Evolutionary conservation across 192 early-diverging fungal species (phyloP).

Genomic region (Gamsiella multidivaricata): DNA sequence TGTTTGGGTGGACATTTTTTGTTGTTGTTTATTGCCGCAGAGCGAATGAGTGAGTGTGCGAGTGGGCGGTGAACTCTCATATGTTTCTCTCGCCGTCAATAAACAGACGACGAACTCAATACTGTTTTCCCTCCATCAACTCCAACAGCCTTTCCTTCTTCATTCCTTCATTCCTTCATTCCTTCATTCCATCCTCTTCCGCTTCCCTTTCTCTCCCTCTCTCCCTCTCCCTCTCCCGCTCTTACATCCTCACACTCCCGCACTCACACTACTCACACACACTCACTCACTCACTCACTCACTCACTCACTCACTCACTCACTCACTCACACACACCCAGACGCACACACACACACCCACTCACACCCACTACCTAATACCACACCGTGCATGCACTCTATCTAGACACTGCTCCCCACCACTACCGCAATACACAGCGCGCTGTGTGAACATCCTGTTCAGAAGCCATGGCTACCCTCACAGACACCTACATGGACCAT

Average conservation of each 20-base stretch:
- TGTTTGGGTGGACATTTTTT: too few relatives aligned
- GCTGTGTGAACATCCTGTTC: neutral
- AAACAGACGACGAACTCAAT: too few relatives aligned
- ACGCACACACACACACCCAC: neutral
- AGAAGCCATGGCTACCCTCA: conserved; percentile 4
- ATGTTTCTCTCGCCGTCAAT: too few relatives aligned
- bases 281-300: neutral
- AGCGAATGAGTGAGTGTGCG: too few relatives aligned
- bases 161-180: neutral
- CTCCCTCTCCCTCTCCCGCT: neutral
- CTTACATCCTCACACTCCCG: neutral
- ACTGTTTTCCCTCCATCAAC: too few relatives aligned
- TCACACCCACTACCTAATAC: neutral
- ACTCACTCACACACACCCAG: neutral
- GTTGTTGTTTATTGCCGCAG: too few relatives aligned
- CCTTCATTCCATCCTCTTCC: neutral
- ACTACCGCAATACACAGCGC: neutral
- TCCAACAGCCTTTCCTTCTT: neutral
- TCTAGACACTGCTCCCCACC: too few relatives aligned
- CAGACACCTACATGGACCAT: conserved; percentile 42
- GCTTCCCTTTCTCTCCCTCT: neutral
- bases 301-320: neutral
- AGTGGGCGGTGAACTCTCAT: too few relatives aligned
- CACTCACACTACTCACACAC: neutral
- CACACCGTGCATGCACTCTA: neutral